Conservation (phyloP, 768 basidiomycete genomes). For the Lyophyllum shimeji region DNA sequence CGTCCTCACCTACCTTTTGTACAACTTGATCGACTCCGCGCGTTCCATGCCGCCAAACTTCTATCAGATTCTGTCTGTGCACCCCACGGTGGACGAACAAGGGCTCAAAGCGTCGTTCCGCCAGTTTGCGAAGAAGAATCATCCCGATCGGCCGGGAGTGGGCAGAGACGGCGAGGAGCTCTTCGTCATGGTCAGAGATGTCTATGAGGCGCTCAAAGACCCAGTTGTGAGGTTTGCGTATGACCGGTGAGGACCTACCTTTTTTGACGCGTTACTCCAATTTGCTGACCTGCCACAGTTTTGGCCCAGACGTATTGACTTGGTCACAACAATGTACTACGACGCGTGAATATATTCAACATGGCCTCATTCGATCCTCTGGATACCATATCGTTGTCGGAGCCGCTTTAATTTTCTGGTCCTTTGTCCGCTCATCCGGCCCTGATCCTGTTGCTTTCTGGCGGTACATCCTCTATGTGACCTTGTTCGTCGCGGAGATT, state of each 20-base stretch:
- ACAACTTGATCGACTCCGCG: conserved; percentile 60
- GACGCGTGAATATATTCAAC: conserved; percentile 63
- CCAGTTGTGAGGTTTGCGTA: conserved; percentile 82
- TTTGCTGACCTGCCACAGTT: conserved; percentile 43
- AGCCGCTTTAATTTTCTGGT: conserved; percentile 58
- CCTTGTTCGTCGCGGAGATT: conserved; percentile 61
- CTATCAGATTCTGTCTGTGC: conserved; percentile 71
- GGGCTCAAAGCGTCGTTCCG: conserved; percentile 74
- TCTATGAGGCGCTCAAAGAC: conserved; percentile 76
- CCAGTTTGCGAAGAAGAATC: conserved; percentile 68
- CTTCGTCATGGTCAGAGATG: conserved; percentile 72
- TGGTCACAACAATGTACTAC: conserved; percentile 71
- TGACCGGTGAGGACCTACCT: conserved; percentile 54
- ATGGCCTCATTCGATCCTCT: conserved; percentile 60
- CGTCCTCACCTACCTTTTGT: conserved; percentile 64
- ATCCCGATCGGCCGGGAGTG: conserved; percentile 71
- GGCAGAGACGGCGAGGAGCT: conserved; percentile 56
- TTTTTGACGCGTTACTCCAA: conserved; percentile 17
- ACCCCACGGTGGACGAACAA: conserved; percentile 60
- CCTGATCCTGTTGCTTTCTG: conserved; percentile 67
- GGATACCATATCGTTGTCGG: conserved; percentile 69
- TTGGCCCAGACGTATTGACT: conserved; percentile 68
- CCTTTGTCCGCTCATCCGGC: conserved; percentile 48
- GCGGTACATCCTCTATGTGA: conserved; percentile 75
- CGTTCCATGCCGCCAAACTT: conserved; percentile 67